Conservation (phyloP, 225 moss, liverwort and hornwort genomes). For the Polytrichum commune region DNA sequence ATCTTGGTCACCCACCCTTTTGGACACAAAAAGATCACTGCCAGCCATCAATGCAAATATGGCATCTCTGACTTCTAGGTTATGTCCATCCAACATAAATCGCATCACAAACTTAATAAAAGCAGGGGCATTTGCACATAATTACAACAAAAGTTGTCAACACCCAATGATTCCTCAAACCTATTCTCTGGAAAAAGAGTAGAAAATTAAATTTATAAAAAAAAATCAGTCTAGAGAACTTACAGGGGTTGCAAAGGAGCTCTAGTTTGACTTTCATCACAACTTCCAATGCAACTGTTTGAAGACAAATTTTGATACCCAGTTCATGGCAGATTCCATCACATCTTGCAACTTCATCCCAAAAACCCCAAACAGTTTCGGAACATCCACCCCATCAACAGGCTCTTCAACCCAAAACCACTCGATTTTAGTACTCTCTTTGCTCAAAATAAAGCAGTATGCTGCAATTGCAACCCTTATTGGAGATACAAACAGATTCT, state of each 20-base stretch:
- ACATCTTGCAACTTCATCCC: neutral
- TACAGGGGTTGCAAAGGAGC: neutral
- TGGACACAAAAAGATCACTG: conserved; percentile 72
- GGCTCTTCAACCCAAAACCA: too few species aligned
- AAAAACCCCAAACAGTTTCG: neutral
- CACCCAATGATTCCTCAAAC: too few species aligned
- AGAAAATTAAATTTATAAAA: neutral
- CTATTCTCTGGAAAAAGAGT: neutral
- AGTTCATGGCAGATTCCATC: too few species aligned
- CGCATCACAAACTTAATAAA: conserved; percentile 70
- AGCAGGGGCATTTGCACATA: conserved; percentile 41
- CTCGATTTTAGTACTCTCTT: too few species aligned
- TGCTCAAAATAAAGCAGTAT: too few species aligned
- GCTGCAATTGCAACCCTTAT: too few species aligned
- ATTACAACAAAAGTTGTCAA: neutral
- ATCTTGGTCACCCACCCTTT: conserved; percentile 53
- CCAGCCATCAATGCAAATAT: conserved; percentile 58
- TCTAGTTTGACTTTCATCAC: neutral
- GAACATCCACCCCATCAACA: too few species aligned
- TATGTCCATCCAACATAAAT: conserved; percentile 78
- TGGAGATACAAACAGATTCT: too few species aligned
- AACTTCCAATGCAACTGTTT: neutral
- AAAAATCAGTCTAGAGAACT: neutral
- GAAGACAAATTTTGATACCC: too few species aligned
- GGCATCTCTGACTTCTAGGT: conserved; percentile 49